phyloP scores from a whole-genome alignment of 176 grass and related monocot genomes.

The Rhipidocladum racemiflorum region DNA sequence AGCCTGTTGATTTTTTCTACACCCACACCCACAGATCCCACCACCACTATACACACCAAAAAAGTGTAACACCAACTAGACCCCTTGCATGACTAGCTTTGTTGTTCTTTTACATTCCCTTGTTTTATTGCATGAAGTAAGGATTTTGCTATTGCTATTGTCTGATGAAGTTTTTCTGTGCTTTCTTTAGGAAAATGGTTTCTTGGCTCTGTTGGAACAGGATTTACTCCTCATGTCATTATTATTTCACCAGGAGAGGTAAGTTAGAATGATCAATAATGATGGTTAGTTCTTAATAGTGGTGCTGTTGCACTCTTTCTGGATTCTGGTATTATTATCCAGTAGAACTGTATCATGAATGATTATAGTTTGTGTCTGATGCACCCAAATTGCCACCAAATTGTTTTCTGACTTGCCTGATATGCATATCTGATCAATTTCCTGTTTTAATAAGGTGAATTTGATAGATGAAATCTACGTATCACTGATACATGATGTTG shows the following conservation, averaged over 20 bases:
- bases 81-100: neutral
- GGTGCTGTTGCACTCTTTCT: neutral
- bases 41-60: neutral
- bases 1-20: neutral
- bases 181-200: conserved; percentile 83
- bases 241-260: conserved; percentile 88
- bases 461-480: too few relatives aligned
- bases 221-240: conserved; percentile 95
- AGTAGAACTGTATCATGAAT: neutral
- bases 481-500: too few relatives aligned
- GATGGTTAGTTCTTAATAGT: neutral
- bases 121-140: neutral
- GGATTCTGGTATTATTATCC: neutral
- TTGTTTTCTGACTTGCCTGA: conserved; percentile 6
- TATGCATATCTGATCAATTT: neutral
- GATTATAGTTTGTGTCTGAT: neutral
- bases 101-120: neutral
- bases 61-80: neutral
- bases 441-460: neutral
- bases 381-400: neutral
- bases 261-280: neutral
- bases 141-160: neutral
- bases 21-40: neutral
- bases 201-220: conserved; percentile 88
- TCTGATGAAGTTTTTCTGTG: neutral